Conservation (phyloP, 208 protist genomes). For the Phytomonas serpens region DNA sequence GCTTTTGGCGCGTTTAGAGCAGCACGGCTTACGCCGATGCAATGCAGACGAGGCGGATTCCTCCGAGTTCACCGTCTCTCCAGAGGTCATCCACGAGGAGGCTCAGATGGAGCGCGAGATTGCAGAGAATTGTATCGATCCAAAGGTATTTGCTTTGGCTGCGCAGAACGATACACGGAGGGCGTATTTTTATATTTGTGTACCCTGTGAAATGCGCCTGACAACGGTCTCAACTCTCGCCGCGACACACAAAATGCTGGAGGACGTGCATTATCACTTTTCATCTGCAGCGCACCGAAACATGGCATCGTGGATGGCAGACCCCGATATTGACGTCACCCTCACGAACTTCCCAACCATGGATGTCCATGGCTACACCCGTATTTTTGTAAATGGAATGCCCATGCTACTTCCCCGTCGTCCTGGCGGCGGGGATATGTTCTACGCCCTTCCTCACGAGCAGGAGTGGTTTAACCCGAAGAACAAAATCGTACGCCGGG, state of each 20-base stretch:
- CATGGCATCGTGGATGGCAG: conserved; percentile 63
- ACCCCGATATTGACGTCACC: conserved; percentile 64
- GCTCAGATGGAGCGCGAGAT: conserved; percentile 7
- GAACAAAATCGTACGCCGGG: conserved; percentile 9
- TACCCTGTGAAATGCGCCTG: conserved; percentile 68
- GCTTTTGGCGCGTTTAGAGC: conserved; percentile 63
- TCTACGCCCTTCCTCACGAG: conserved; percentile 76
- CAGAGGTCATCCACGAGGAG: background rate
- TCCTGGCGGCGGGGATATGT: conserved; percentile 79
- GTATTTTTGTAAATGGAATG: conserved; percentile 75
- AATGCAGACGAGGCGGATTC: conserved; percentile 27
- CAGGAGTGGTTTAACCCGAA: conserved; percentile 15
- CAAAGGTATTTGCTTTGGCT: background rate
- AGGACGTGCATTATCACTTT: conserved; percentile 83
- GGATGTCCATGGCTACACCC: conserved; percentile 24
- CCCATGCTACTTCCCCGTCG: conserved; percentile 58
- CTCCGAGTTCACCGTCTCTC: conserved; percentile 14
- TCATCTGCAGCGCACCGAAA: conserved; percentile 61
- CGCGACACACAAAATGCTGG: conserved; percentile 42
- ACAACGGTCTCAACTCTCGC: conserved; percentile 25
- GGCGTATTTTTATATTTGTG: conserved; percentile 82
- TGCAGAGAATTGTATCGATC: background rate
- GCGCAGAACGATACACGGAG: conserved; percentile 21
- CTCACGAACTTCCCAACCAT: conserved; percentile 25
- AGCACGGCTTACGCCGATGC: conserved; percentile 74